These are phyloP conservation scores for Xylaria digitata DNA, from an alignment of 2,329 filamentous ascomycete genomes.

Conservation along the genomic window DNA sequence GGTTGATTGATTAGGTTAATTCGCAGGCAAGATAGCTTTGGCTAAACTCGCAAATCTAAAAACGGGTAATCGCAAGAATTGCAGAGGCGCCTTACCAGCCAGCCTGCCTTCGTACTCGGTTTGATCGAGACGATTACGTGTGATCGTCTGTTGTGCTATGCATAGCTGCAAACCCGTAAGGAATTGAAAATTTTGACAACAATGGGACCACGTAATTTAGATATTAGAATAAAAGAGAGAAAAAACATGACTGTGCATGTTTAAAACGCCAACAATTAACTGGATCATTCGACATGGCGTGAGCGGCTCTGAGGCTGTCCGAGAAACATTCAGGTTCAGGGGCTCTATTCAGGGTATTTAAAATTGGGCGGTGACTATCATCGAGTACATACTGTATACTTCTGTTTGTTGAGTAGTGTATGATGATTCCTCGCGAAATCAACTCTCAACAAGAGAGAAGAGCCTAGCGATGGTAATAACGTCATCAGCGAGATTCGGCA, in stretches of 20 bases:
- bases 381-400: background rate
- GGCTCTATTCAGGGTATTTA: slow-evolving; percentile 32
- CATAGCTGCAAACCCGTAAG: too few relatives aligned
- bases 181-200: background rate
- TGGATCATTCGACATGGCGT: slow-evolving; percentile 40
- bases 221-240: background rate
- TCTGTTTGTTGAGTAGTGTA: background rate
- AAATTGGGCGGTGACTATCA: slow-evolving; percentile 12
- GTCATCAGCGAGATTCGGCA: background rate
- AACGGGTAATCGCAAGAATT: too few relatives aligned
- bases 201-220: slow-evolving; percentile 14
- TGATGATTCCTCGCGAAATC: background rate
- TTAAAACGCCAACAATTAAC: background rate
- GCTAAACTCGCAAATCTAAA: too few relatives aligned
- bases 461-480: background rate
- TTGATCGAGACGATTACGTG: too few relatives aligned
- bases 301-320: slow-evolving; percentile 32
- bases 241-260: background rate
- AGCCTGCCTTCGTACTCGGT: too few relatives aligned
- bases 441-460: background rate
- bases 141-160: too few relatives aligned
- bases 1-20: too few relatives aligned
- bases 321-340: slow-evolving; percentile 21
- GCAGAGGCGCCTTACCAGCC: too few relatives aligned
- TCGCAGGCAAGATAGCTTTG: too few relatives aligned